Percentiles rank a stretch among this genome's conserved stretches.
These are phyloP conservation scores for Nitzschia sp. DNA, from an alignment of 108 stramenopile genomes.

Conservation along the genomic window DNA sequence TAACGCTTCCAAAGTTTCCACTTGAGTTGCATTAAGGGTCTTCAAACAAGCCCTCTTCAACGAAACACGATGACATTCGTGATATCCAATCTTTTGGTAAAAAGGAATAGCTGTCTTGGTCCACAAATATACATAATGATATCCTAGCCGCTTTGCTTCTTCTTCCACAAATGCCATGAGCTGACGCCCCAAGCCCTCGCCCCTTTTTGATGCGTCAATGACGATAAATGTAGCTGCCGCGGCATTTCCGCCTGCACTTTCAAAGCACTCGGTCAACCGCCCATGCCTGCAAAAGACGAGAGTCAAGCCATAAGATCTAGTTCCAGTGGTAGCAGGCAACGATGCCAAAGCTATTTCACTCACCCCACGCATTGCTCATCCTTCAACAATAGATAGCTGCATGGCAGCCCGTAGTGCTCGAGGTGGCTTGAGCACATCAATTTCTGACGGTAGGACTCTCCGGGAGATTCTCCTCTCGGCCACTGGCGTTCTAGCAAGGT, in stretches of 20 bases:
- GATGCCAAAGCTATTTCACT: not conserved
- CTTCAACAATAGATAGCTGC: conserved; percentile 26
- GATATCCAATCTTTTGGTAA: conserved; percentile 41
- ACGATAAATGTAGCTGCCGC: conserved; percentile 42
- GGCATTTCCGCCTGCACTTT: conserved; percentile 39
- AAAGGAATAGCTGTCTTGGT: conserved; percentile 37
- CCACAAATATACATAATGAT: conserved; percentile 49
- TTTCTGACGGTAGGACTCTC: conserved; percentile 9
- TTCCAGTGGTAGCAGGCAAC: not conserved
- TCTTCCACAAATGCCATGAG: conserved; percentile 35
- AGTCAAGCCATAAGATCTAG: not conserved
- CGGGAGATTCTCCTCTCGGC: conserved; percentile 6
- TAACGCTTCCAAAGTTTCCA: conserved; percentile 28
- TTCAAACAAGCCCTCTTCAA: conserved; percentile 41
- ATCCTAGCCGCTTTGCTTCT: conserved; percentile 34
- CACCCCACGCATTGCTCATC: conserved; percentile 18
- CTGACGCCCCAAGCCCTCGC: conserved; percentile 25
- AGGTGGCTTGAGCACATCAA: not conserved
- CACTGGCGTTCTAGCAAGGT: conserved; percentile 17
- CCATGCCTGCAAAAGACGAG: conserved; percentile 23
- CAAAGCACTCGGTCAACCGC: conserved; percentile 46
- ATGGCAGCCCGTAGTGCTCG: conserved; percentile 23
- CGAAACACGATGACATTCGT: conserved; percentile 25
- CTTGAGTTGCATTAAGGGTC: conserved; percentile 17
- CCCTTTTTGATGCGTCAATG: conserved; percentile 6